Conservation (phyloP, 352 stramenopile species). For the Thalassiosira ordinaria region DNA sequence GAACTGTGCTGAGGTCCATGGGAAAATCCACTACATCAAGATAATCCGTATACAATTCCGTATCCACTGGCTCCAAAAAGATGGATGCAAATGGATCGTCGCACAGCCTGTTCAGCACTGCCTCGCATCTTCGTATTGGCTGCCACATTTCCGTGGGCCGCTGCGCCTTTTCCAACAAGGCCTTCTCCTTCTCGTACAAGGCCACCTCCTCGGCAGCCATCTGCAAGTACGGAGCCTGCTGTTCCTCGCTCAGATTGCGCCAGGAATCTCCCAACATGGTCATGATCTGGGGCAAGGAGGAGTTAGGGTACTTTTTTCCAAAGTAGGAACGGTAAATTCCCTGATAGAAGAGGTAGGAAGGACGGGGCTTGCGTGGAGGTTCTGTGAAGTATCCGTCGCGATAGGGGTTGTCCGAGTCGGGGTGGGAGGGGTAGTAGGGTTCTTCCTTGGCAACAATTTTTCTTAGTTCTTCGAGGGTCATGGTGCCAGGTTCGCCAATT, state of each 20-base stretch:
- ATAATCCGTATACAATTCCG: conserved; percentile 84
- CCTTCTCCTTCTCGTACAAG: conserved; percentile 79
- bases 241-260: conserved; percentile 70
- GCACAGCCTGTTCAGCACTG: conserved; percentile 76
- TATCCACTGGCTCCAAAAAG: conserved; percentile 87
- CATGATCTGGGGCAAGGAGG: conserved; percentile 76
- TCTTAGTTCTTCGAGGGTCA: conserved; percentile 71
- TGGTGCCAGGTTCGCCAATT: conserved; percentile 54
- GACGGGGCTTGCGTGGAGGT: conserved; percentile 81
- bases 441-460: conserved; percentile 73
- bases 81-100: conserved; percentile 81
- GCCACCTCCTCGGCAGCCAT: conserved; percentile 78
- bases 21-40: conserved; percentile 84
- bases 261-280: conserved; percentile 80
- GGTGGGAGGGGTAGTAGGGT: conserved; percentile 77
- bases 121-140: conserved; percentile 77
- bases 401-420: conserved; percentile 84
- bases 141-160: conserved; percentile 85
- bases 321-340: conserved; percentile 78
- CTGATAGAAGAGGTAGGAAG: conserved; percentile 86
- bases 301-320: conserved; percentile 67
- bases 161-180: conserved; percentile 81
- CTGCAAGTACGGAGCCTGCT: conserved; percentile 76
- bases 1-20: conserved; percentile 87
- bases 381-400: conserved; percentile 85